Base-by-base conservation (phyloP, 164 flowering plant species). In the Nymphaea colorata region DNA sequence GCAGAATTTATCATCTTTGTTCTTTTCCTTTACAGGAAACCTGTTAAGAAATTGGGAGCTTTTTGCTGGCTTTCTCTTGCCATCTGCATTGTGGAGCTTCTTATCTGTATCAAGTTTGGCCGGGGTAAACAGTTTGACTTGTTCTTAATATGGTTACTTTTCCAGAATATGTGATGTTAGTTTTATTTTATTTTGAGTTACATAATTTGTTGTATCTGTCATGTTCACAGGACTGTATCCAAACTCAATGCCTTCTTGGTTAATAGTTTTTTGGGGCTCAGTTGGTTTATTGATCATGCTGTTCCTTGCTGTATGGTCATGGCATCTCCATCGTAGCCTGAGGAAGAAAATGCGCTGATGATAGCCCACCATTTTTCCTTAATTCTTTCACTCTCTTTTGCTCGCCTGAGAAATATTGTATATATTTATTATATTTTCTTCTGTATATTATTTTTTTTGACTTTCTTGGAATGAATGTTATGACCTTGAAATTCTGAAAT, bases 21-120 rank as follows among this genome's bases (percentile, higher is more conserved):
- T 61, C 10, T 8, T 61, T 4, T 15, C 64, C 0, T 17, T 77
- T 73, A 7, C 82, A 83, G 91, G 67, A 81, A 83, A 80, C 79
- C 85, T 5, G 77, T 78, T 55, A 95, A 80, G 76, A 94, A 85
- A 75, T 88, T 95, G 25, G 99, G 99, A 62, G 86, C 98, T 14
- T 87, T 90, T 71, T 93, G 98, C 67, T 95, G 99, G 99, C 88
- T 92, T 44, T 90, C 98, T 5, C 80, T 95, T 65, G 99, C 96
- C 14, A 90, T 95, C 42, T 92, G 99, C 85, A 90, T 95, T 17
- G 82, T 95, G 44, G 99, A 95, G 67, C 94, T 95, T 68, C 97
- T 95, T 66, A 90, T 92, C 44, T 95, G 99, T 73, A 87, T 90
- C 83, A 95, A 95, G 82, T 92, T 92, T 81, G 98, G 99, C 71